Evolutionary conservation across 2,329 filamentous ascomycete genomes (phyloP), one percentile per base, ranked within the genome.

Genomic region (Fusarium sp.): DNA sequence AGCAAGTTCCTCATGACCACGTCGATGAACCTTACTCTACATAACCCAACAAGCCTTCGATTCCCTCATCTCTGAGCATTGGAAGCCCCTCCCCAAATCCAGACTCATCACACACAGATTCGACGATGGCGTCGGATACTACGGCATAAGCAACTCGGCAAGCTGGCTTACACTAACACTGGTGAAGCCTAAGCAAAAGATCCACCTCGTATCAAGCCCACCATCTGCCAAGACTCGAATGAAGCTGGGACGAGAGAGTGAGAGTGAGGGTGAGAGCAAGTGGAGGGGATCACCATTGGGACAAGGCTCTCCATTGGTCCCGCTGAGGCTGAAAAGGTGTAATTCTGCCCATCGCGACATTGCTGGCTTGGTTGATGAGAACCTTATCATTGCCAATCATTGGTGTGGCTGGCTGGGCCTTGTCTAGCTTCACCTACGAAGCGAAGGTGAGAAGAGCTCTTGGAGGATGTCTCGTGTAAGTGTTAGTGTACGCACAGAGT

Each of bases 251-350:
- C 17, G 17, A 36, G 34, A 36, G 17, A 36, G 28, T 15, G 34
- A 36, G 7, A n/a, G 9, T 36, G 34, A 24, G 51, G 17, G 30
- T 17, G 24, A 28, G 36, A 56, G 24, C 20, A 9, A 26, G 24
- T 38, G 50, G 51, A 58, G 39, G 58, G 23, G 40, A 52, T 63
- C 51, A 46, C 26, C 49, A 40, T 10, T 24, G 11, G n/a, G 30
- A 24, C 26, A 17, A 40, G 28, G 40, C 42, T 51, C 45, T 50
- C 56, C 30, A 68, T 68, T 68, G 65, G 65, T 12, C 40, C 15
- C n/a, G 9, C 30, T 24, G n/a, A 58, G 58, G 44, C 59, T 63
- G 59, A 50, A n/a, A 34, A 30, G 24, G 43, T 34, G 21, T n/a
- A n/a, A n/a, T 9, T 14, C 26, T 26, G 43, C 26, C 30, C 26